Evolutionary conservation across 345 rosid genomes (phyloP), one percentile per base, ranked within the genome.

Genomic region (Cochlearia excelsa): DNA sequence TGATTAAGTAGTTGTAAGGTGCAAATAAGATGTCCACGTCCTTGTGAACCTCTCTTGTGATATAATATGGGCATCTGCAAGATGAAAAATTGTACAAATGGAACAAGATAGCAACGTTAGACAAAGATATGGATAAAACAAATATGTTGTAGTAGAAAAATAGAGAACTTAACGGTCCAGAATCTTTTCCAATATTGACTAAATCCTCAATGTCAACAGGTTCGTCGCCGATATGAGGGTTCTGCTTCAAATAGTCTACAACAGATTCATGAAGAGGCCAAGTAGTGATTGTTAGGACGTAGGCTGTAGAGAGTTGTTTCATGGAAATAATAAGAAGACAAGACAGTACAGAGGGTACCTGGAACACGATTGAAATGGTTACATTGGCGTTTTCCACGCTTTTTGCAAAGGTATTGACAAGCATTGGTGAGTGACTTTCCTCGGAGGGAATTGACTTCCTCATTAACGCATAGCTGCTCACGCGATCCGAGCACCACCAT

Each of bases 191-290:
- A 66, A 89, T 81, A 48, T 73, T 81, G 65, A 84, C 79, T 84
- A 89, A 78, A 75, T 93, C 99, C 84, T 93, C 99, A 41, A 93
- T 89, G 83, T 89, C 97, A 49, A 85, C 46, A 27, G 99, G 99
- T 55, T 85, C 95, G 8, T 89, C 90, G 30, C 97, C 97, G 34
- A 87, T 76, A 52, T 78, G 78, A 60, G 90, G 80, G 80, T 87
- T 93, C 44, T 44, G 43, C 79, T 77, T 79, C 84, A 88, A 51
- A 58, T 67, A 83, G 5, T 85, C 97, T 93, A 71, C 73, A 74
- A 59, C 11, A 67, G 54, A 75, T 44, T 58, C 46, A 51, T 26
- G 65, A 47, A 66, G 29, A 64, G 51, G 61, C 7, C 39, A 4
- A 60, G 30, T 16, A 16, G 49, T 60, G 49, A 16, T 16, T 1